Percentiles rank a stretch among this genome's conserved stretches.
Evolutionary conservation across 2,329 filamentous ascomycete species (phyloP).

Genomic region (Sclerotiophoma versabilis): DNA sequence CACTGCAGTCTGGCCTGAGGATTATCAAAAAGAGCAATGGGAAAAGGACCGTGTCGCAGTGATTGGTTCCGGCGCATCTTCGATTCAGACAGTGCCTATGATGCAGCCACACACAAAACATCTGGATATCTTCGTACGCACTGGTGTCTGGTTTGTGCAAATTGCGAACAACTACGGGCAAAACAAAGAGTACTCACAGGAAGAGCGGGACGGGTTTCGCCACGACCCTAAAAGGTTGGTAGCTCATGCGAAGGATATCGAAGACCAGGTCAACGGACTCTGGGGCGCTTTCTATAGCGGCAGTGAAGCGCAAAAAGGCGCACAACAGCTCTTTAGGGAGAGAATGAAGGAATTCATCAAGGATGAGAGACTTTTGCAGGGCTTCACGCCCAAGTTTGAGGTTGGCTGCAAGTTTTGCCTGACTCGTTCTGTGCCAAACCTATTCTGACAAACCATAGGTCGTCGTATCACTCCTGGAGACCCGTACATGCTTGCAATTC

Average conservation of each 20-base stretch:
- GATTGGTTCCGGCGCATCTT: conserved; percentile 55
- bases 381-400: conserved; percentile 56
- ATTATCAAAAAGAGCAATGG: conserved; percentile 55
- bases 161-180: conserved; percentile 56
- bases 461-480: conserved; percentile 59
- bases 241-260: conserved; percentile 56
- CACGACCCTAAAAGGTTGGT: conserved; percentile 52
- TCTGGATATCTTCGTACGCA: conserved; percentile 57
- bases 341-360: conserved; percentile 61
- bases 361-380: conserved; percentile 57
- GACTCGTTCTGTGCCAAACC: not conserved
- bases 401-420: conserved; percentile 49
- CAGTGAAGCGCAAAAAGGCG: conserved; percentile 50
- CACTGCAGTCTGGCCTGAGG: conserved; percentile 56
- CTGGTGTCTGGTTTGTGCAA: conserved; percentile 55
- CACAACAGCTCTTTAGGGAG: conserved; percentile 48
- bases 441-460: conserved; percentile 22
- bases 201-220: conserved; percentile 54
- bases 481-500: conserved; percentile 60
- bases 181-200: conserved; percentile 54
- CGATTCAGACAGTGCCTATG: conserved; percentile 56
- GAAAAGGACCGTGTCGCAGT: conserved; percentile 53
- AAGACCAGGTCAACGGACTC: conserved; percentile 56
- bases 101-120: conserved; percentile 58
- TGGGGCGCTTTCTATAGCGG: conserved; percentile 57